Base-by-base conservation (phyloP, 306 rosid genomes). In the Prunus dulcis region DNA sequence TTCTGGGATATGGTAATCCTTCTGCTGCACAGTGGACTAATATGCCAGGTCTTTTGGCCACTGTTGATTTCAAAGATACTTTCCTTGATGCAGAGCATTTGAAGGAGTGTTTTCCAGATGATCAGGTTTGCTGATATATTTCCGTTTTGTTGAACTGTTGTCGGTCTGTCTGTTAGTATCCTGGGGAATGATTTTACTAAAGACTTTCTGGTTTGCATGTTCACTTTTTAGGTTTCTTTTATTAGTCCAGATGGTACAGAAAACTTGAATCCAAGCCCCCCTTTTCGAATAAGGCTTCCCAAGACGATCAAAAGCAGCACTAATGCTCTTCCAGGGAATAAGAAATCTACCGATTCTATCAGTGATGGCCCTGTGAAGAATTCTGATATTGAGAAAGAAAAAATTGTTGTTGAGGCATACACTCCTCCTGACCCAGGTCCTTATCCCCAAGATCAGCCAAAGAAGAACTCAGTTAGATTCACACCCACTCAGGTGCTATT, bases 361-460 rank as follows among this genome's bases (percentile, higher is more conserved):
- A 85, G 83, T 75, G 85, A 71, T 73, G 81, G 51, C 61, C 69
- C 75, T 50, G 63, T 38, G 80, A 84, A 27, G 46, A 88, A 85
- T 86, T 86, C 82, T 12, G 80, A 77, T 84, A 27, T 51, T 77
- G 83, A 73, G 88, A 90, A 84, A 83, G 92, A 95, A 80, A 70
- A 82, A 63, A 87, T 95, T 53, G 38, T 81, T 63, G 86, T 95
- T 55, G 97, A 95, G 90, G 86, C 92, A 47, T 92, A 95, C 76
- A 91, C 93, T 32, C 97, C 97, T 61, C 97, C 96, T 64, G 97
- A 92, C 75, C 96, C 97, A 6, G 99, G 97, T 67, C 99, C 99
- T 74, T 92, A 95, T 88, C 99, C 99, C 78, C 97, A 95, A 82
- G 97, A 95, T 86, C 99, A 91, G 82, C 97, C 97, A 46, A 95